Evolutionary conservation across 345 rosid species (phyloP), one percentile per base, ranked within the genome.

Genomic region (Acer saccharum): DNA sequence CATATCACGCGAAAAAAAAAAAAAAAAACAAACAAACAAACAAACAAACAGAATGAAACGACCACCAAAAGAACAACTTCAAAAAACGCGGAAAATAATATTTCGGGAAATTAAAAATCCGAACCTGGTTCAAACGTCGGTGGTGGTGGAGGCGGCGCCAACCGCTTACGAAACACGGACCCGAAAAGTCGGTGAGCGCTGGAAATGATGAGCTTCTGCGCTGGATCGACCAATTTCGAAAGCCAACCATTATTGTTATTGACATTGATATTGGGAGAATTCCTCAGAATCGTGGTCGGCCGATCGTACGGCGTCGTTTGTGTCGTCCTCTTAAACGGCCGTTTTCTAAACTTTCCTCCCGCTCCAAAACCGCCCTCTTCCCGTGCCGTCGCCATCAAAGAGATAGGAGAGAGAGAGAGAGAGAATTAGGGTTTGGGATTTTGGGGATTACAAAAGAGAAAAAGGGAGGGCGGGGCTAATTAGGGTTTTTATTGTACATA

Each of bases 151-250:
- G 86, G 82, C 3, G 84, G 88, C 65, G 89, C 81, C 32, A 94
- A 94, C 27, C 92, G 97, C 78, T 94, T 96, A 71, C 86, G 90
- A 70, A 92, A 92, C 20, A 94, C 82, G 4, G 97, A 94, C 32
- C 84, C 88, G 69, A 90, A 94, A 21, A 96, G 90, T 83, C 78
- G 85, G 65, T 91, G 89, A 69, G 99, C 99, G 69, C 97, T 78
- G n/a, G 90, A 85, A 54, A 91, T 68, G 72, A 96, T 87, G 67
- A 96, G 89, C 74, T 90, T 76, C 77, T 91, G 98, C 11, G 98
- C 97, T 73, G 98, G 99, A 90, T 94, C 95, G 81, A 96, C 90
- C 76, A 96, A 65, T 86, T 88, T 96, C 79, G 98, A 86, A 35
- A 96, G 50, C 99, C 98, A 96, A 6, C 96, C 91, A 76, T 85